These are phyloP conservation scores for Besnoitia besnoiti DNA, from an alignment of 169 alveolate genomes.

Conservation along the genomic window DNA sequence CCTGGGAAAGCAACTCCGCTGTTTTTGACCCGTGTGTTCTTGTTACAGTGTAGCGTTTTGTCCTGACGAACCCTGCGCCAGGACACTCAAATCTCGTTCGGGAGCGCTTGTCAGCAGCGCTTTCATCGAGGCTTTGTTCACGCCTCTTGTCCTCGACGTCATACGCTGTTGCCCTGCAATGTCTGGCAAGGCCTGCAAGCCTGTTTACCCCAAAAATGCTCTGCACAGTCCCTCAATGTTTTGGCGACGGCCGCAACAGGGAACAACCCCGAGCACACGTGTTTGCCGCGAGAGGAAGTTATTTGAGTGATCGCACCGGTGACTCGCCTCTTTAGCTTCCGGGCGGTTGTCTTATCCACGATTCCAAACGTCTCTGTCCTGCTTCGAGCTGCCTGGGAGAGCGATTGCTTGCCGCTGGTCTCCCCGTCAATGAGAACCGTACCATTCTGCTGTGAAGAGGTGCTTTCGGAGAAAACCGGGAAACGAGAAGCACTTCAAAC, in stretches of 20 bases:
- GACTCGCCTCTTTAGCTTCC: neutral
- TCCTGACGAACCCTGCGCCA: neutral
- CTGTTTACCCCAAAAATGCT: neutral
- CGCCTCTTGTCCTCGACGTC: neutral
- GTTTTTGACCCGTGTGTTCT: neutral
- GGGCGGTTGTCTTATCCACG: neutral
- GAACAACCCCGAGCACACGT: neutral
- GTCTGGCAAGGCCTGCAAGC: no score
- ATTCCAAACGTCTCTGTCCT: neutral
- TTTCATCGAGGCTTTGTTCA: neutral
- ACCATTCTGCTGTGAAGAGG: no score
- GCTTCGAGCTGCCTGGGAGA: neutral
- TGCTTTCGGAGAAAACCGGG: no score
- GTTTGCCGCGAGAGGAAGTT: neutral
- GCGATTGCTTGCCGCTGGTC: no score
- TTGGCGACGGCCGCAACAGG: neutral
- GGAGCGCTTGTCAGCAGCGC: neutral
- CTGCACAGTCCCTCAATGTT: neutral
- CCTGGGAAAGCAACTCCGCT: neutral
- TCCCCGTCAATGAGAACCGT: no score
- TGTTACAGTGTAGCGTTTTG: neutral
- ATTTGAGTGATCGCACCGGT: neutral
- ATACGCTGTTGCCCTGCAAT: no score
- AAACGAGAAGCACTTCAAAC: no score
- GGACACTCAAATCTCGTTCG: neutral